Base-by-base conservation (phyloP, 768 basidiomycete species). In the Hericium coralloides region DNA sequence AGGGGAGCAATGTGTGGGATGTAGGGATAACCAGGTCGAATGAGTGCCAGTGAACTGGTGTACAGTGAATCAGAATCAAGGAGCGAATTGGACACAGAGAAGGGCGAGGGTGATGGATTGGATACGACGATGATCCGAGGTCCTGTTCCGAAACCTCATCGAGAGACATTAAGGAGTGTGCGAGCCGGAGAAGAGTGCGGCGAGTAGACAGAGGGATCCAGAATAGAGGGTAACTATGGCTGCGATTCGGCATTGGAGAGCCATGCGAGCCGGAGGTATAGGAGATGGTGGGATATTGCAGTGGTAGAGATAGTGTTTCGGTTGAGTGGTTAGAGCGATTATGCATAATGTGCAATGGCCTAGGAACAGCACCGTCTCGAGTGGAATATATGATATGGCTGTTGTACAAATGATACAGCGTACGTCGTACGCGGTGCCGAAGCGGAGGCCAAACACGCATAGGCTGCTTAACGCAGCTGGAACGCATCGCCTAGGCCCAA, bases 401-500 rank as follows among this genome's bases (percentile, higher is more conserved):
- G 43, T 45, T 45, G 43, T 45, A 45, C 43, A 45, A 7, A 45
- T 45, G 43, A 18, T 45, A 45, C 43, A 45, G n/a, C 20, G 43
- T 18, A 45, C 43, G 20, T 45, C n/a, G 43, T 45, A 18, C 43
- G n/a, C 43, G 31, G 31, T 31, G 31, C 31, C 31, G 31, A 8
- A 31, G 31, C 31, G 31, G 20, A 45, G 12, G 43, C 43, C 43
- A n/a, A n/a, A 20, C 17, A 45, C 8, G 43, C 43, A n/a, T n/a
- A 22, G 18, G 26, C 52, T 14, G 17, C 31, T 59, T 76, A 85
- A 14, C 72, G 75, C 69, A 87, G 69, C 62, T 86, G 83, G 67
- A 92, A 88, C 25, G 89, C 89, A 64, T 87, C 89, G 26, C 72
- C 72, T 48, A 68, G 58, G 36, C 71, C 71, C 15, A 67, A 63